Base-by-base conservation (phyloP, 192 early-diverging fungal genomes). In the Backusella macrospora region DNA sequence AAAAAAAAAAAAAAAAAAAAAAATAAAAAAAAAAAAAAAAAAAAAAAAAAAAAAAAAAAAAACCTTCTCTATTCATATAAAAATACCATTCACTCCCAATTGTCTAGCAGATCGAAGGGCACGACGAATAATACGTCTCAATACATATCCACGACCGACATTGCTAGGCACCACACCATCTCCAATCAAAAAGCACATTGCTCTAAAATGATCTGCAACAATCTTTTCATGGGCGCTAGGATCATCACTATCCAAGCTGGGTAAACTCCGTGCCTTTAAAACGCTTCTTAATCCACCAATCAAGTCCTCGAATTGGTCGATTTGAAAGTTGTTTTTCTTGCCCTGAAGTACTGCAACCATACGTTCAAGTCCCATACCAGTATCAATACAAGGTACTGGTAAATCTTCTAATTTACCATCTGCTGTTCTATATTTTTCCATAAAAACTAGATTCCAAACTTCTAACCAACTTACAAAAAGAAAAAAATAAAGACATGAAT, bases 381-480 rank as follows among this genome's bases (percentile, higher is more conserved):
- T 90, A 67, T 90, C 86, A n/a, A 90, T 78, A 70, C 88, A 90
- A 2, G 84, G 78, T 29, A 79, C 78, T 3, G 86, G 85, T 1
- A 89, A 52, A 12, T 83, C 78, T 7, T 80, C 65, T 0, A 90
- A 48, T 23, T 80, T 46, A 1, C 86, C 84, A 12, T 86, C 78
- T 3, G 74, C 84, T n/a, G 76, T 76, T 6, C 84, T 66, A 21
- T 85, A 85, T 42, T 86, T 82, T 49, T 89, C 78, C 85, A 86
- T 87, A 74, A 88, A 89, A 3, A 89, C 86, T 47, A 89, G 62
- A 49, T 90, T 90, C 87, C 89, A 90, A 44, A 90, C 84, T 69
- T 90, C 89, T 29, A 90, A 64, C 86, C 86, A 90, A 7, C 86
- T 68, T 68, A 6, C 15, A 47, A 15, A n/a, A n/a, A n/a, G n/a